Conservation (phyloP, 2,329 filamentous ascomycete genomes). For the Fragosphaeria purpurea region DNA sequence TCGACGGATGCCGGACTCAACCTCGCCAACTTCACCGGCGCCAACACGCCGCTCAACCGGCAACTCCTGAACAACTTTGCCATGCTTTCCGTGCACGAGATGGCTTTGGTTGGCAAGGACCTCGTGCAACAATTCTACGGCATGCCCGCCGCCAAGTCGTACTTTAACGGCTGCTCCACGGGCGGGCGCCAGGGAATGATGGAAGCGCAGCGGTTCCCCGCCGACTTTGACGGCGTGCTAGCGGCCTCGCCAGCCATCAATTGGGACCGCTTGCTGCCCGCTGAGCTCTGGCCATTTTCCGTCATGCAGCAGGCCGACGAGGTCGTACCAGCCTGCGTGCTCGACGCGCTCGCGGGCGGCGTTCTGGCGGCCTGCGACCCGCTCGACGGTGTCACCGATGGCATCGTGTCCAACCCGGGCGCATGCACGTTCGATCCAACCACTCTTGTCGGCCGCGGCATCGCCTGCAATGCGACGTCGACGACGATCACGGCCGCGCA, state of each 20-base stretch:
- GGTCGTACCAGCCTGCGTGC: constrained; percentile 27
- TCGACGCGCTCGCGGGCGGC: constrained; percentile 23
- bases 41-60: background rate
- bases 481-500: constrained; percentile 3
- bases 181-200: constrained; percentile 45
- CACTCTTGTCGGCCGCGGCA: constrained; percentile 14
- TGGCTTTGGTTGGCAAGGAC: constrained; percentile 37
- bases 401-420: constrained; percentile 28
- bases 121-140: constrained; percentile 39
- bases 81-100: constrained; percentile 31
- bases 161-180: constrained; percentile 44
- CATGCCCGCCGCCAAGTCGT: constrained; percentile 33
- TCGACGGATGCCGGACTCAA: constrained; percentile 23
- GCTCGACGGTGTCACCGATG: constrained; percentile 33
- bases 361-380: constrained; percentile 34
- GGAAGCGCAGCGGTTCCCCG: constrained; percentile 38
- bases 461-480: constrained; percentile 12
- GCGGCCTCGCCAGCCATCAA: constrained; percentile 34
- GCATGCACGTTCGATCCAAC: constrained; percentile 26
- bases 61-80: constrained; percentile 23
- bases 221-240: constrained; percentile 44
- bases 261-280: constrained; percentile 21
- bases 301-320: constrained; percentile 16
- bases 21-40: background rate
- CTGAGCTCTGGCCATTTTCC: constrained; percentile 22